Evolutionary conservation across 1,139 yeast genomes (phyloP).

Genomic region (Sugiyamaella japonica): DNA sequence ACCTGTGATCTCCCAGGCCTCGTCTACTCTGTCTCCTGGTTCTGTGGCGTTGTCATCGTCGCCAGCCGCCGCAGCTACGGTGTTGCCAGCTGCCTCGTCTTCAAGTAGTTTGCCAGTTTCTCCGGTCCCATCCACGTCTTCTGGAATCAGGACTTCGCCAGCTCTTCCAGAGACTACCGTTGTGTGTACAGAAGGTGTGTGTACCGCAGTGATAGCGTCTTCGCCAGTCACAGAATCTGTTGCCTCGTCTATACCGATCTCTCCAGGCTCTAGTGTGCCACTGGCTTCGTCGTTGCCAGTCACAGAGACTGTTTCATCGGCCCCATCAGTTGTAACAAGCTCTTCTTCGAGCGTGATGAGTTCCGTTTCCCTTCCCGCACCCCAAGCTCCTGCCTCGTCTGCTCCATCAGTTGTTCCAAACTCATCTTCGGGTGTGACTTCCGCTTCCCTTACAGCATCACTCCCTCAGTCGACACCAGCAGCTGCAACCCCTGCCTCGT

Average conservation of each 20-base stretch:
- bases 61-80: background rate
- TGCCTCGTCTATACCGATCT: background rate
- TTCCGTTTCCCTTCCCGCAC: background rate
- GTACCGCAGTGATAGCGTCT: background rate
- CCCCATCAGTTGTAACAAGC: too few species aligned
- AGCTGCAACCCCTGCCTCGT: background rate
- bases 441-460: slow-evolving; percentile 1
- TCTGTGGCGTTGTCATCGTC: background rate
- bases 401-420: slow-evolving; percentile 11
- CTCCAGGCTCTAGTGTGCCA: background rate
- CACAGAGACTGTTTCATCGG: too few species aligned
- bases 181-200: slow-evolving; percentile 1
- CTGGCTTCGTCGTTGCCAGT: background rate
- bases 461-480: background rate
- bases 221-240: background rate
- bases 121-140: too few species aligned
- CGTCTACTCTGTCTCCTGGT: too few species aligned
- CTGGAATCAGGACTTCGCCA: background rate
- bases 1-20: too few species aligned
- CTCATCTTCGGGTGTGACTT: background rate
- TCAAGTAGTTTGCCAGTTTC: background rate
- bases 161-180: slow-evolving; percentile 3
- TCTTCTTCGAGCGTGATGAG: background rate
- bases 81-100: background rate
- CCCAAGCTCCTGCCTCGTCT: background rate